phyloP scores from a whole-genome alignment of 495 filamentous ascomycete species.

The Aspergillus homomorphus region DNA sequence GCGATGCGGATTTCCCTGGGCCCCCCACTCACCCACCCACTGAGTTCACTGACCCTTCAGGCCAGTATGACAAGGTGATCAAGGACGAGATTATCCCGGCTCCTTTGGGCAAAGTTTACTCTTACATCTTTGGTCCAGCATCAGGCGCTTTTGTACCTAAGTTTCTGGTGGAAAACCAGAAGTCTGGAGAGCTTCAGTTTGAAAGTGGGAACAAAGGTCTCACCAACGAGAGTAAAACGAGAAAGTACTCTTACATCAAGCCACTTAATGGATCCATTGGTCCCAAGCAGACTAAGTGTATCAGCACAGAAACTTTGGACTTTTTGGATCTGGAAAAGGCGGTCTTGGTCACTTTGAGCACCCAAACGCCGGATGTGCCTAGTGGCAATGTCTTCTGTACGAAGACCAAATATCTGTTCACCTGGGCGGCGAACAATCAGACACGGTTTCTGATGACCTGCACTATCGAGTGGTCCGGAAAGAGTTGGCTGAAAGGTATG shows the following conservation, averaged over 20 bases:
- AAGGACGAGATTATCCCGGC: slow-evolving; percentile 84
- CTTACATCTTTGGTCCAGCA: slow-evolving; percentile 75
- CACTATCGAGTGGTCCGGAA: slow-evolving; percentile 92
- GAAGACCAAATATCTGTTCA: slow-evolving; percentile 92
- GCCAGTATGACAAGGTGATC: slow-evolving; percentile 79
- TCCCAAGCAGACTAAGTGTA: slow-evolving; percentile 92
- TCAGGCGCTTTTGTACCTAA: slow-evolving; percentile 78
- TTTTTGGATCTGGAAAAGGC: slow-evolving; percentile 83
- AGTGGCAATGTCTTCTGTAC: slow-evolving; percentile 86
- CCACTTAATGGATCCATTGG: slow-evolving; percentile 80
- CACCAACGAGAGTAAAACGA: slow-evolving; percentile 65
- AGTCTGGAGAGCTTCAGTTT: slow-evolving; percentile 79
- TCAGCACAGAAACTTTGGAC: slow-evolving; percentile 79
- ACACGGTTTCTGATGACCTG: slow-evolving; percentile 84
- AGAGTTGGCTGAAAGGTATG: slow-evolving; percentile 96
- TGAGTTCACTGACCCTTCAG: slow-evolving; percentile 69
- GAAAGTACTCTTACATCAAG: slow-evolving; percentile 87
- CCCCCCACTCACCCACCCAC: slow-evolving; percentile 80
- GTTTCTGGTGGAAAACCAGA: slow-evolving; percentile 83
- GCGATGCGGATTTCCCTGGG: slow-evolving; percentile 73
- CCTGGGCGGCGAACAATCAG: slow-evolving; percentile 80
- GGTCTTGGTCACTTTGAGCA: slow-evolving; percentile 71
- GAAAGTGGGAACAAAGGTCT: slow-evolving; percentile 76
- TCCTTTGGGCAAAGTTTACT: slow-evolving; percentile 90
- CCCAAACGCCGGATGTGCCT: slow-evolving; percentile 93